These are phyloP conservation scores for Leccinum disarticulatum DNA, from an alignment of 768 basidiomycete species.

Conservation along the genomic window DNA sequence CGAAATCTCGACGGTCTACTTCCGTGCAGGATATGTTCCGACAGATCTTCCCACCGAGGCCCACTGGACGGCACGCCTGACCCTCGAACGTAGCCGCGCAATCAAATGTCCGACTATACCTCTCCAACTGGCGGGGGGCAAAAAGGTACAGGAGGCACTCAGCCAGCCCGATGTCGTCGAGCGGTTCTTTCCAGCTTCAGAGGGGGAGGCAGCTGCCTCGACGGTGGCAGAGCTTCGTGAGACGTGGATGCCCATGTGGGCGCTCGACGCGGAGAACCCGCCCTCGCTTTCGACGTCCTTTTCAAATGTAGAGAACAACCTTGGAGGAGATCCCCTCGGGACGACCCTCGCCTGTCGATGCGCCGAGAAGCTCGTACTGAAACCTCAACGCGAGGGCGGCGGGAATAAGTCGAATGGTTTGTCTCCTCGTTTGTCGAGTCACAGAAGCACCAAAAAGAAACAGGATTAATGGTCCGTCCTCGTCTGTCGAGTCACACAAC, in stretches of 20 bases:
- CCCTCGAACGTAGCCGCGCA: slow-evolving; percentile 77
- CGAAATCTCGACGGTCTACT: slow-evolving; percentile 89
- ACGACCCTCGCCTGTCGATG: slow-evolving; percentile 23
- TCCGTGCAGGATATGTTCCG: slow-evolving; percentile 86
- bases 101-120: slow-evolving; percentile 93
- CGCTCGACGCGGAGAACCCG: slow-evolving; percentile 42
- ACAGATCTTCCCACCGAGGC: slow-evolving; percentile 66
- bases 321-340: slow-evolving; percentile 21
- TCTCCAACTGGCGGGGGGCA: slow-evolving; percentile 92
- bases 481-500: no score
- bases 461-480: no score
- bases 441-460: no score
- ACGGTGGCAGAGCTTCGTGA: slow-evolving; percentile 52
- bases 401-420: no score
- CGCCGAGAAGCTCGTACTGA: slow-evolving; percentile 72
- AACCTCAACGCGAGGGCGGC: slow-evolving; percentile 97
- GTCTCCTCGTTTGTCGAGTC: no score
- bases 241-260: slow-evolving; percentile 91
- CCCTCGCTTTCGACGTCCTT: not conserved
- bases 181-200: slow-evolving; percentile 54
- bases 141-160: slow-evolving; percentile 92
- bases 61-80: slow-evolving; percentile 72
- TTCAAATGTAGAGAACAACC: not conserved
- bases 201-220: slow-evolving; percentile 19
- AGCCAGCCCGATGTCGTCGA: slow-evolving; percentile 72